Conservation (phyloP, 768 basidiomycete genomes). For the Lactarius sp. region DNA sequence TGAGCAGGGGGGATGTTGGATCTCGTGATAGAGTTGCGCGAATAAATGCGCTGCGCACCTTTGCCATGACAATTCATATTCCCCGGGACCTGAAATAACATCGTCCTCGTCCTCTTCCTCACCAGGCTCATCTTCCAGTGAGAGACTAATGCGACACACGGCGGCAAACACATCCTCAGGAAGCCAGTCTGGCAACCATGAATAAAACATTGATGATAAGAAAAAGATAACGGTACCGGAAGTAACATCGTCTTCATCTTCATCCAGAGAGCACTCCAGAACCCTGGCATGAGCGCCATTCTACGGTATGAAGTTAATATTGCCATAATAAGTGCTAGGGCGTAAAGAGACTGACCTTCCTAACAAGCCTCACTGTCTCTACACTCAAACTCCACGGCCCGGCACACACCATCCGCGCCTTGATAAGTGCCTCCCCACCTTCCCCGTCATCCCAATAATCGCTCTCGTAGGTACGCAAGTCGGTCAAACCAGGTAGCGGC, state of each 20-base stretch:
- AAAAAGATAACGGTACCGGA: constrained; percentile 35
- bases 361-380: constrained; percentile 43
- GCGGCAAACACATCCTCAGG: constrained; percentile 62
- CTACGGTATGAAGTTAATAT: constrained; percentile 29
- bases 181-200: constrained; percentile 46
- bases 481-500: constrained; percentile 44
- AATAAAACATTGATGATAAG: neutral
- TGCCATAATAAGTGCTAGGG: neutral
- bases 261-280: constrained; percentile 48
- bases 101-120: constrained; percentile 31
- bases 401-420: constrained; percentile 44
- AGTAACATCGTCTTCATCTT: constrained; percentile 39
- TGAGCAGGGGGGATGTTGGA: constrained; percentile 28
- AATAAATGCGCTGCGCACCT: constrained; percentile 38
- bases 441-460: constrained; percentile 48
- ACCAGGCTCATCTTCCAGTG: constrained; percentile 38
- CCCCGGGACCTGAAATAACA: constrained; percentile 47
- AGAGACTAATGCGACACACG: constrained; percentile 47
- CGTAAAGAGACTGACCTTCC: constrained; percentile 39
- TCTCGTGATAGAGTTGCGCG: neutral
- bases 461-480: constrained; percentile 50
- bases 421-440: constrained; percentile 55
- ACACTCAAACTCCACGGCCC: constrained; percentile 56
- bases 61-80: constrained; percentile 60
- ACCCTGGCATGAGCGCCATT: constrained; percentile 44